phyloP scores from a whole-genome alignment of 495 filamentous ascomycete species.

The Pyrenopolyporus hunteri region DNA sequence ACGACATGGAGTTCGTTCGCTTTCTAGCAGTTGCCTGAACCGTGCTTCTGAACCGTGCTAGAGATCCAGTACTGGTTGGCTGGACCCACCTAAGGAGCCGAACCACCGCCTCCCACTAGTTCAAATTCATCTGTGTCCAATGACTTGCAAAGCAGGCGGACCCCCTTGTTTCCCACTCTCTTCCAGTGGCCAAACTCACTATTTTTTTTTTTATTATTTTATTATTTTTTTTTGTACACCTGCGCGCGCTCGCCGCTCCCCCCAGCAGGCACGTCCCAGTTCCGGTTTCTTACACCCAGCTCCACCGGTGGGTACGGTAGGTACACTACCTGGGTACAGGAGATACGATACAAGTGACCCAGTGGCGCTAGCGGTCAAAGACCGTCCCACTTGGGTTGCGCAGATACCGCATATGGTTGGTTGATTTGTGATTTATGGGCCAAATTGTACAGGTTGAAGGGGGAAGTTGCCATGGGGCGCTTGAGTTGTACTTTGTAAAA shows the following conservation, averaged over 20 bases:
- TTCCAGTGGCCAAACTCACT: conserved; percentile 21
- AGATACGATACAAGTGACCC: conserved; percentile 1
- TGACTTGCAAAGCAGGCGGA: background rate
- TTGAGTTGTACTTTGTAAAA: too few relatives aligned
- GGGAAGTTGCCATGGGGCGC: conserved; percentile 1
- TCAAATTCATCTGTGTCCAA: conserved; percentile 1
- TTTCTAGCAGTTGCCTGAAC: conserved; percentile 30
- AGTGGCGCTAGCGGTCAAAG: conserved; percentile 31
- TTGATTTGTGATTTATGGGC: conserved; percentile 13
- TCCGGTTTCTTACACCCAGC: background rate
- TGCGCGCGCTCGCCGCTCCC: conserved; percentile 32
- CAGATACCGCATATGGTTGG: conserved; percentile 11
- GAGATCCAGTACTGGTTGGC: too few relatives aligned
- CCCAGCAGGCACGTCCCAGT: too few relatives aligned
- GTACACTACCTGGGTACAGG: conserved; percentile 12
- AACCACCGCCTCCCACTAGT: conserved; percentile 19
- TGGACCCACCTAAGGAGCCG: conserved; percentile 15
- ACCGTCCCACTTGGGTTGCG: conserved; percentile 23
- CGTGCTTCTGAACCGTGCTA: conserved; percentile 4
- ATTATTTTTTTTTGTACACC: conserved; percentile 12
- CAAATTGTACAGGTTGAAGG: background rate
- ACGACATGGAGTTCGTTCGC: background rate
- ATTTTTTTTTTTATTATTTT: conserved; percentile 3
- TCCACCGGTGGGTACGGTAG: background rate
- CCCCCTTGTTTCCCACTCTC: conserved; percentile 23